phyloP scores from a whole-genome alignment of 345 rosid species.

The Lumnitzera racemosa region DNA sequence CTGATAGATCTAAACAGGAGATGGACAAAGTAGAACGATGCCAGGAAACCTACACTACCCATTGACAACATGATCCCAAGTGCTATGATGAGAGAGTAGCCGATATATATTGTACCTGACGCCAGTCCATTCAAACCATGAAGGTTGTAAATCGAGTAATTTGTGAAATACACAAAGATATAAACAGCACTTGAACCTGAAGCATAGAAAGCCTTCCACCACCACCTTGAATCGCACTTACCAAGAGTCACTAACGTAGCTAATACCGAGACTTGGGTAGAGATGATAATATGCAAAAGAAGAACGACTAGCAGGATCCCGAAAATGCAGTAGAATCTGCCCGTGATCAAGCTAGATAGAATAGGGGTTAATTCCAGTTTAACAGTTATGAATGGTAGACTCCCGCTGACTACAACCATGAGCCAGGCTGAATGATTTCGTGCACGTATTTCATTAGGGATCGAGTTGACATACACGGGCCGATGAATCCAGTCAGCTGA shows the following conservation, averaged over 20 bases:
- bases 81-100: too few species aligned
- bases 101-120: too few species aligned
- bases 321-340: constrained; percentile 5
- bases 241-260: constrained; percentile 4
- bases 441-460: constrained; percentile 2
- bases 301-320: constrained; percentile 6
- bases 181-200: constrained; percentile 4
- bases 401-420: background rate
- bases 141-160: constrained; percentile 6
- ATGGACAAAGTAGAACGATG: too few species aligned
- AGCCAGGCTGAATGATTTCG: background rate
- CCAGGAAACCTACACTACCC: too few species aligned
- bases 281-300: background rate
- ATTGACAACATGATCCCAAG: too few species aligned
- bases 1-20: too few species aligned
- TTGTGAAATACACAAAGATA: constrained; percentile 8
- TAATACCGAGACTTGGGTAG: constrained; percentile 6
- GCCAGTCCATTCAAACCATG: background rate
- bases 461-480: background rate
- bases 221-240: constrained; percentile 13
- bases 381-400: background rate
- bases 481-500: background rate
- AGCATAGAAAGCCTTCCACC: constrained; percentile 21
- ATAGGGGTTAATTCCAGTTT: constrained; percentile 4
- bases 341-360: background rate